A percentile compares a stretch with the other conserved stretches of the same genome.
Conservation (phyloP, 2,329 filamentous ascomycete species). For the Pseudocercospora fijiensis region DNA sequence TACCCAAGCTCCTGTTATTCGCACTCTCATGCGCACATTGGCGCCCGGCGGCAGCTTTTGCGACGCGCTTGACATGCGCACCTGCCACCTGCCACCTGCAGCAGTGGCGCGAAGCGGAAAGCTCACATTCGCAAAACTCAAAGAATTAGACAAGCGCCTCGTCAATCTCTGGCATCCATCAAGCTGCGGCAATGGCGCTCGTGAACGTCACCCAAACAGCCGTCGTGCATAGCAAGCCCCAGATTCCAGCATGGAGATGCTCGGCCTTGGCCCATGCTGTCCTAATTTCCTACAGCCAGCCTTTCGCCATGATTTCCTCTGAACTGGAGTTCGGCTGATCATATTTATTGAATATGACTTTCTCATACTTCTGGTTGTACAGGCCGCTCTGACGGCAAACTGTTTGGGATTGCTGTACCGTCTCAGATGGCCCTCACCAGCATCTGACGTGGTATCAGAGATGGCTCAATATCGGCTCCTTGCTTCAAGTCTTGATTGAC, state of each 20-base stretch:
- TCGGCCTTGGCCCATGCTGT: slow-evolving; percentile 23
- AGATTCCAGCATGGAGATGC: slow-evolving; percentile 29
- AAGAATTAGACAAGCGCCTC: slow-evolving; percentile 16
- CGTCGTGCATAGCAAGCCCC: slow-evolving; percentile 25
- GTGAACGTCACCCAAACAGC: slow-evolving; percentile 24
- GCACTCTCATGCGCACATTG: slow-evolving; percentile 16
- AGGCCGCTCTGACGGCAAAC: slow-evolving; percentile 14
- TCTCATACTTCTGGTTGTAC: slow-evolving; percentile 14
- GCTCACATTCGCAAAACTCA: slow-evolving; percentile 16
- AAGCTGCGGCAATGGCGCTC: slow-evolving; percentile 27
- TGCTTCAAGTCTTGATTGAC: slow-evolving; percentile 5
- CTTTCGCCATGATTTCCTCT: slow-evolving; percentile 22
- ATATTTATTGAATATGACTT: slow-evolving; percentile 17
- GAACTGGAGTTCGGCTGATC: slow-evolving; percentile 17
- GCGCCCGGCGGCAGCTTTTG: slow-evolving; percentile 18
- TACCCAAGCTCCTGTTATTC: slow-evolving; percentile 15
- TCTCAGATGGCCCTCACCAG: background rate
- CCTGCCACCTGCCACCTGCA: slow-evolving; percentile 25
- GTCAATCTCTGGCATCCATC: slow-evolving; percentile 17
- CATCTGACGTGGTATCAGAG: slow-evolving; percentile 5
- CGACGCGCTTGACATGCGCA: slow-evolving; percentile 20
- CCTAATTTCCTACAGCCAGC: slow-evolving; percentile 10
- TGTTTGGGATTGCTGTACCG: background rate
- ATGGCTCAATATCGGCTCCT: background rate
- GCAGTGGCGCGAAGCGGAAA: slow-evolving; percentile 27